phyloP scores from a whole-genome alignment of 208 protist genomes.

The Herpetomonas samuelpessoai region DNA sequence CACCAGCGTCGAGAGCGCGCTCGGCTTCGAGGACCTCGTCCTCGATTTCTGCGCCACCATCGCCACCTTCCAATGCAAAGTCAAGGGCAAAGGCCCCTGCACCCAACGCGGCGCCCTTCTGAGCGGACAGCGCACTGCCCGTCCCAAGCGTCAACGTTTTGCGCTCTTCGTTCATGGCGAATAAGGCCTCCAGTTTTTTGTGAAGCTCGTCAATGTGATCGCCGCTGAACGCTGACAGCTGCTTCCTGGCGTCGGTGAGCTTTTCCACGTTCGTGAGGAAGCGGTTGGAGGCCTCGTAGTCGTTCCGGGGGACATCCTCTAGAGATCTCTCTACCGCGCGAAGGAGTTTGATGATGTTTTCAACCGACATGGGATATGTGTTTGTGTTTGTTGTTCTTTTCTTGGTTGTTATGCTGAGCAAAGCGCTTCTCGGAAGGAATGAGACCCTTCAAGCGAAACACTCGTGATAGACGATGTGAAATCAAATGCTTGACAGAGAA shows the following conservation, averaged over 20 bases:
- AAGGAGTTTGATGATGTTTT: constrained; percentile 33
- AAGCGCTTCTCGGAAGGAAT: too few species aligned
- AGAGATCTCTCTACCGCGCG: constrained; percentile 44
- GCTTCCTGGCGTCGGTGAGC: constrained; percentile 22
- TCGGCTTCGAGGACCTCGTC: constrained; percentile 50
- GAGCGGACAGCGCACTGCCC: too few species aligned
- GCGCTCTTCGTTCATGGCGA: constrained; percentile 14
- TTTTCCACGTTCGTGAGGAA: constrained; percentile 37
- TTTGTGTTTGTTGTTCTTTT: too few species aligned
- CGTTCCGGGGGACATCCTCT: constrained; percentile 40
- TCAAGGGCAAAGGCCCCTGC: constrained; percentile 47
- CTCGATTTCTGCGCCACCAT: constrained; percentile 11
- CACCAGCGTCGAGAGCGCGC: constrained; percentile 9
- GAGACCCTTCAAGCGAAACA: too few species aligned
- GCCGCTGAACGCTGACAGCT: constrained; percentile 45
- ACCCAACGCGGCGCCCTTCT: too few species aligned
- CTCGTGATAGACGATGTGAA: too few species aligned
- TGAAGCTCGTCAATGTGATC: constrained; percentile 46
- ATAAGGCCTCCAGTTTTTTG: constrained; percentile 22
- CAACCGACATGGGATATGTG: constrained; percentile 20
- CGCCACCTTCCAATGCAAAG: constrained; percentile 36
- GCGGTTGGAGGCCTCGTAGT: constrained; percentile 58
- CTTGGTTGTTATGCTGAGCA: too few species aligned
- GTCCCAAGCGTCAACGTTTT: too few species aligned
- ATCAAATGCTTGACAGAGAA: too few species aligned